Conservation (phyloP, 352 stramenopile genomes). For the Phytophthora multivora region DNA sequence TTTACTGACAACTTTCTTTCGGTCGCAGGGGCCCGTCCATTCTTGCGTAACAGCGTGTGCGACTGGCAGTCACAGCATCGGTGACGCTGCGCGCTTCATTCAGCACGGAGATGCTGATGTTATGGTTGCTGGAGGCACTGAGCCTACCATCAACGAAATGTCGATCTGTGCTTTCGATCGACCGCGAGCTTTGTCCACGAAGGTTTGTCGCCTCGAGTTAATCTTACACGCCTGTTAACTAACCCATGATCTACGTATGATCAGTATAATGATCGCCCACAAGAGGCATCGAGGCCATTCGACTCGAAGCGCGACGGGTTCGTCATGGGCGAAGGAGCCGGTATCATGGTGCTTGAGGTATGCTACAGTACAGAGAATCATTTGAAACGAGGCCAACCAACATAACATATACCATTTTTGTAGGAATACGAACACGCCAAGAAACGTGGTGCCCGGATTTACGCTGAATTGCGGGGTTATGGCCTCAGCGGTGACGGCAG, state of each 20-base stretch:
- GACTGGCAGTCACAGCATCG: conserved; percentile 94
- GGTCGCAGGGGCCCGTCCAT: conserved; percentile 92
- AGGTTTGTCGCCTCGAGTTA: conserved; percentile 34
- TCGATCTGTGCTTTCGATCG: conserved; percentile 93
- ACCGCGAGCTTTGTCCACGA: conserved; percentile 92
- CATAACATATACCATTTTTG: background rate
- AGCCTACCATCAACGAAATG: conserved; percentile 93
- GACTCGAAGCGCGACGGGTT: conserved; percentile 95
- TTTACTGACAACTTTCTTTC: background rate
- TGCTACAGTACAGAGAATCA: background rate
- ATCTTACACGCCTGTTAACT: background rate
- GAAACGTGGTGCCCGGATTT: conserved; percentile 89
- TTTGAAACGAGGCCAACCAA: too few relatives aligned
- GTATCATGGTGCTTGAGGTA: conserved; percentile 62
- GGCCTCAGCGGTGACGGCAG: conserved; percentile 95
- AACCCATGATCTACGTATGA: background rate
- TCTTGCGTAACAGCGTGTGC: conserved; percentile 95
- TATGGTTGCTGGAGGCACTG: conserved; percentile 95
- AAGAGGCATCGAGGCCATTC: conserved; percentile 93
- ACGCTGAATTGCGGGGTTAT: conserved; percentile 94
- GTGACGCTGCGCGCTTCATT: conserved; percentile 91
- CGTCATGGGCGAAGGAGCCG: conserved; percentile 92
- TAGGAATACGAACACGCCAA: conserved; percentile 91
- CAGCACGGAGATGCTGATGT: conserved; percentile 88
- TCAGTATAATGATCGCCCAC: conserved; percentile 93